A percentile compares a stretch with the other conserved stretches of the same genome.
Conservation (phyloP, 2,329 filamentous ascomycete species). For the Amauroascus verrucosus region DNA sequence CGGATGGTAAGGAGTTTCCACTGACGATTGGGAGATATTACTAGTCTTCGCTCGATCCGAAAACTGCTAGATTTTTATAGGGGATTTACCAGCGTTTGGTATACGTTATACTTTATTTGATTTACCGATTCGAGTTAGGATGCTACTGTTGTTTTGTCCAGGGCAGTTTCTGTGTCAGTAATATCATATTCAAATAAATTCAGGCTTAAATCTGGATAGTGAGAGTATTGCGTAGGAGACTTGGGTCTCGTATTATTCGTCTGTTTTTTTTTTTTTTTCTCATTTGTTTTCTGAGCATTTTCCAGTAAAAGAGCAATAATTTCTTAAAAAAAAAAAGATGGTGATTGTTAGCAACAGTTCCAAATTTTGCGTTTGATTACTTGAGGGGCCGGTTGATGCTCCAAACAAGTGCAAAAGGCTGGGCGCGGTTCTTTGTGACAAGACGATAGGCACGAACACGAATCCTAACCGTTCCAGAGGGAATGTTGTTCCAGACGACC, state of each 20-base stretch:
- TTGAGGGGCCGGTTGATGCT: constrained; percentile 13
- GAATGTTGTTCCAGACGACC: constrained; percentile 17
- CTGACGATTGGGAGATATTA: constrained; percentile 8
- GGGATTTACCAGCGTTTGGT: too few relatives aligned
- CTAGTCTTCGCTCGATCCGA: neutral
- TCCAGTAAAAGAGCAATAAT: neutral
- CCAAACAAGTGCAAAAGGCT: constrained; percentile 17
- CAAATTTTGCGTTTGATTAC: neutral
- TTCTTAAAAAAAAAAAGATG: neutral
- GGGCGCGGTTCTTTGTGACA: constrained; percentile 5
- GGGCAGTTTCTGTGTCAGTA: too few relatives aligned
- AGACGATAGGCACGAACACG: constrained; percentile 10
- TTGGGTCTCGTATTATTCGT: neutral
- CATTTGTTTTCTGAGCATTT: neutral
- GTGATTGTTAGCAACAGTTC: neutral
- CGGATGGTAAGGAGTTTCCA: constrained; percentile 6
- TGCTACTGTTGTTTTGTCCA: too few relatives aligned
- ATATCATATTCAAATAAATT: neutral
- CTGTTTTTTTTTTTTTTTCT: neutral
- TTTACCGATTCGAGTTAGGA: too few relatives aligned
- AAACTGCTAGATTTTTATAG: neutral
- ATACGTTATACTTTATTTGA: too few relatives aligned
- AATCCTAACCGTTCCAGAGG: constrained; percentile 8
- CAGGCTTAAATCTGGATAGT: neutral
- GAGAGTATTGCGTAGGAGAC: neutral